Evolutionary conservation across 2,329 filamentous ascomycete species (phyloP), one percentile per base, ranked within the genome.

Genomic region (Aspergillus sergii): DNA sequence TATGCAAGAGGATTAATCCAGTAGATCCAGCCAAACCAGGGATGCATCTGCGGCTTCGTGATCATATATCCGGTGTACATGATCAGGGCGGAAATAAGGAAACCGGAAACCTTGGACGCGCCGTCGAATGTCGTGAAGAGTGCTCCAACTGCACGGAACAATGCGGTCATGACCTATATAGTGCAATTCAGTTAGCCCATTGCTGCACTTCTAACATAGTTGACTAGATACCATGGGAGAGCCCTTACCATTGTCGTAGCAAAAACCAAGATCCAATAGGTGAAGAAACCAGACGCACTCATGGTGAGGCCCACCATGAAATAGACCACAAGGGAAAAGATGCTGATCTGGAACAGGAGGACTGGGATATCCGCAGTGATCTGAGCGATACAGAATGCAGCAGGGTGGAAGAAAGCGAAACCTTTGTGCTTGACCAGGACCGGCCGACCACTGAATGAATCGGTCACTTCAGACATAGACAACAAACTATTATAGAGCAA

Each of bases 401-500:
- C 75, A 0, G 87, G 86, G 57, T 88, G 85, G 72, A 84, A 88
- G 56, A 84, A 80, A 21, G 84, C 86, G 64, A 88, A 88, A 0
- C 75, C 71, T 64, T 85, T 86, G 66, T 89, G 87, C 72, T 88
- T 88, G 53, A 84, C 73, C 4, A 89, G 71, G 12, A 89, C 81
- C 0, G 86, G 85, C 0, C 89, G 83, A 21, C 87, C 87, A 14
- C 76, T 80, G 68, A 88, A 91, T 0, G 86, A 87, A 32, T 86
- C 83, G 0, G 84, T 88, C 1, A 91, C 88, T 73, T 92, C 89
- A 1, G 87, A 84, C 82, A 91, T 86, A 26, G 87, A 83, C 1
- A 90, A 72, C 9, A 91, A 76, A 61, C 82, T 80, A 70, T 90
- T 88, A 74, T 85, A 88, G 0, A 91, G 78, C 0, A 91, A 78